Evolutionary conservation across 768 basidiomycete species (phyloP), one percentile per base, ranked within the genome.

Genomic region (Boletus tylopilopsis): DNA sequence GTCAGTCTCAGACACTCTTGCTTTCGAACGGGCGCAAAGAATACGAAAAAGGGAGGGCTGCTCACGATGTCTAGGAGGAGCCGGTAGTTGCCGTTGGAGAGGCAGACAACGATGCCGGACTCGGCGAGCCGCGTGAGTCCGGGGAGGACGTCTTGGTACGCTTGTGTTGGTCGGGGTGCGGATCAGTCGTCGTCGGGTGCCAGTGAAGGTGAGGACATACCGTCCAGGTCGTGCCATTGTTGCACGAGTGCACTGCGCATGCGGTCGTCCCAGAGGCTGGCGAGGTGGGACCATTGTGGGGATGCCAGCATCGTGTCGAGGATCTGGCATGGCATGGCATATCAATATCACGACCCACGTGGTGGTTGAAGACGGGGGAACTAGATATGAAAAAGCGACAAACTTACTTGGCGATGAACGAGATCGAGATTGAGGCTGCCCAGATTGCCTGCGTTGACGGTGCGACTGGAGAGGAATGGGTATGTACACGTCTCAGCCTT

Each of bases 51-150:
- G 5, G 2, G 6, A 1, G 18, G 12, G 15, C 23, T 21, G 24
- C 57, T 54, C 21, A 81, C 84, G 80, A 85, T 76, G 57, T 86
- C 82, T 0, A 81, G 64, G 3, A 86, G 70, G 6, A 85, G 67
- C 16, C 78, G 69, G 34, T 84, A 70, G 56, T 80, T 87, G 9
- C 83, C 85, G 51, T 87, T 87, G 0, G 84, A 85, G 0, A 87
- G 66, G 4, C 78, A 72, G 2, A 72, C 72, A 11, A 85, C 74
- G 42, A 83, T 72, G 0, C 62, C 61, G 6, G 75, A 60, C 41
- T 79, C 73, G 69, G 80, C 81, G 42, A 87, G 63, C 5, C 68
- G 69, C 37, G 72, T 56, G 13, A 87, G 67, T 0, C 80, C 80
- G 0, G 72, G 66, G 4, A 72, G 53, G 5, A 76, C 58, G 56